Percentiles rank a stretch among this genome's conserved stretches.
Evolutionary conservation across 2,329 filamentous ascomycete genomes (phyloP).

Genomic region (Blastomyces gilchristii): DNA sequence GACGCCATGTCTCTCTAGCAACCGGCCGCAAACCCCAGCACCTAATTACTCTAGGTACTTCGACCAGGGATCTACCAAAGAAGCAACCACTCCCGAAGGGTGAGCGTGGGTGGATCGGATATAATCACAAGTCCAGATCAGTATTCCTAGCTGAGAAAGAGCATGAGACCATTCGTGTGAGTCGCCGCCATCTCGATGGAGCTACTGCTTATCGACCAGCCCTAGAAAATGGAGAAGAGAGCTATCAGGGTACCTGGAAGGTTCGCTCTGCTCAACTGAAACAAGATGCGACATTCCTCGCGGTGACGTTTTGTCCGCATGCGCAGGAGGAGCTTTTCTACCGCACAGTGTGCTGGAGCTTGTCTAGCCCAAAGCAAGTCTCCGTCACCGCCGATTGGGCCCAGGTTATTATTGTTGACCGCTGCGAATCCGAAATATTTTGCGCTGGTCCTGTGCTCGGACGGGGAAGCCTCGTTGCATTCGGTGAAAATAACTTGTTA

Average conservation of each 20-base stretch:
- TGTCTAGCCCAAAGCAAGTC: conserved; percentile 2
- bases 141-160: conserved; percentile 6
- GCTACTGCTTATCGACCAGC: conserved; percentile 7
- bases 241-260: neutral
- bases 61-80: neutral
- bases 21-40: conserved; percentile 1
- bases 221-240: conserved; percentile 3
- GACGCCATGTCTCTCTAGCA: neutral
- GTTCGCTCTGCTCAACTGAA: conserved; percentile 7
- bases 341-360: conserved; percentile 7
- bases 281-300: conserved; percentile 8
- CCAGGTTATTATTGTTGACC: conserved; percentile 8
- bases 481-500: conserved; percentile 4
- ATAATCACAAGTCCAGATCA: conserved; percentile 8
- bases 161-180: conserved; percentile 6
- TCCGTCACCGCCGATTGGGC: conserved; percentile 7
- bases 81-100: conserved; percentile 7
- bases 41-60: conserved; percentile 1
- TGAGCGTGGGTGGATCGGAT: conserved; percentile 8
- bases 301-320: conserved; percentile 2
- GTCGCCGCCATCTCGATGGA: conserved; percentile 7
- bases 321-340: conserved; percentile 5
- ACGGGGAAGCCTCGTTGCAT: conserved; percentile 4
- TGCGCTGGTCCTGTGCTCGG: neutral
- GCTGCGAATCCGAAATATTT: conserved; percentile 7